Evolutionary conservation across 1,284 basidiomycete genomes (phyloP).

Genomic region (Coniophora puteana): DNA sequence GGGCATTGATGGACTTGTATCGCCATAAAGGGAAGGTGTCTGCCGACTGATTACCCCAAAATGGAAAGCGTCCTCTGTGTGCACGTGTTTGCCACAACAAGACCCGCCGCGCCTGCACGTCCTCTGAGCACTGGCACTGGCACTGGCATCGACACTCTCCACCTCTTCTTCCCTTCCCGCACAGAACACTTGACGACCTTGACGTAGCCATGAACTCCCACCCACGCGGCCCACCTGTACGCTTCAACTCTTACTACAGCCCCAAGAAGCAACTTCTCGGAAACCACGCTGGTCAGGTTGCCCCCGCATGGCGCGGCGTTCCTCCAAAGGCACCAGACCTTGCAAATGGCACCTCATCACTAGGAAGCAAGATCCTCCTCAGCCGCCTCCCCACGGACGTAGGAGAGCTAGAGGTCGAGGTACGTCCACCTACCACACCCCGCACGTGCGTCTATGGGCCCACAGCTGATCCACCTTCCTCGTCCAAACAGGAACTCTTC

Average conservation of each 20-base stretch:
- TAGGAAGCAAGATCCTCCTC: constrained; percentile 71
- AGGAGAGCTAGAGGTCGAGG: constrained; percentile 63
- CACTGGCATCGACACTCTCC: neutral
- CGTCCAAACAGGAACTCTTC: constrained; percentile 55
- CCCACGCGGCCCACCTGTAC: constrained; percentile 19
- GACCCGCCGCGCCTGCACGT: constrained; percentile 1
- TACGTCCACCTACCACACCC: constrained; percentile 29
- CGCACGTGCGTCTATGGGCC: constrained; percentile 1
- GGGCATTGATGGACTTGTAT: too few species aligned
- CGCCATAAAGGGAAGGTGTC: too few species aligned
- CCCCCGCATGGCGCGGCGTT: constrained; percentile 56
- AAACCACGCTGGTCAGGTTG: constrained; percentile 44
- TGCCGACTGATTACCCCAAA: too few species aligned
- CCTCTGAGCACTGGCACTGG: neutral
- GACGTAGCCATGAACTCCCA: constrained; percentile 1
- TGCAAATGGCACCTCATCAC: too few species aligned
- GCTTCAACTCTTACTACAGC: constrained; percentile 47
- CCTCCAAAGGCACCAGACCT: constrained; percentile 29
- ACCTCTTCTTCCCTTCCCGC: neutral
- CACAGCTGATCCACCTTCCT: constrained; percentile 9
- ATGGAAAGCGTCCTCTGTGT: constrained; percentile 12
- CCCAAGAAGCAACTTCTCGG: constrained; percentile 57
- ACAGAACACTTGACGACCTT: neutral
- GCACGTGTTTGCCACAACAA: constrained; percentile 12
- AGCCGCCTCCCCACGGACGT: constrained; percentile 70